Percentiles rank a stretch among this genome's conserved stretches.
phyloP scores from a whole-genome alignment of 2,329 filamentous ascomycete species.

The Tricladium varicosporioides region DNA sequence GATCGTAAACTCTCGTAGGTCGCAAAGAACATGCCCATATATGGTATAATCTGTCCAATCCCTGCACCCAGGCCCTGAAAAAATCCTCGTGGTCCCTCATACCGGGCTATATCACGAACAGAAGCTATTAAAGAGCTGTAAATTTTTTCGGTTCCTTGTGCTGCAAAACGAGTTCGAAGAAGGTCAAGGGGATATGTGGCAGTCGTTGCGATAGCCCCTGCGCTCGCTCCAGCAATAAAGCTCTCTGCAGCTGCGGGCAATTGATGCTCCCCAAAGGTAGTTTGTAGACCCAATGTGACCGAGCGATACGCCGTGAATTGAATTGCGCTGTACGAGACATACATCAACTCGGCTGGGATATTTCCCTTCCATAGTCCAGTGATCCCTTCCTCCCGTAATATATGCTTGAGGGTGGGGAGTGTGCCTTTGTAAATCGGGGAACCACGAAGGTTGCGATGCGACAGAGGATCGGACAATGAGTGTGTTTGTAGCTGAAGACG shows the following conservation, averaged over 20 bases:
- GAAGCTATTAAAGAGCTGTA: constrained; percentile 71
- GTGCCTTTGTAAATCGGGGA: constrained; percentile 70
- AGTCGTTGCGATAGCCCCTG: constrained; percentile 79
- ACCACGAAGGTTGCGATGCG: constrained; percentile 47
- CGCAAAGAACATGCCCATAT: constrained; percentile 96
- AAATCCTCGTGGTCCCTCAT: constrained; percentile 78
- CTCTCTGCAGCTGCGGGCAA: constrained; percentile 70
- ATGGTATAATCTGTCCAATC: constrained; percentile 84
- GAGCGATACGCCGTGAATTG: constrained; percentile 90
- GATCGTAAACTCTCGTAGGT: constrained; percentile 76
- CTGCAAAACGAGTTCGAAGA: constrained; percentile 92
- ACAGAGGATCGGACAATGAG: constrained; percentile 68
- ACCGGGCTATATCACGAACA: constrained; percentile 66
- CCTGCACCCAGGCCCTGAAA: constrained; percentile 84
- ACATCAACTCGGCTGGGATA: constrained; percentile 90
- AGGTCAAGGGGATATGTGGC: constrained; percentile 91
- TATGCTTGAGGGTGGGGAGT: constrained; percentile 70
- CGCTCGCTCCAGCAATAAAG: constrained; percentile 79
- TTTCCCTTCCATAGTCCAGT: constrained; percentile 96
- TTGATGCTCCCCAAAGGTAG: constrained; percentile 34
- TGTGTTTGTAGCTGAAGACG: constrained; percentile 91
- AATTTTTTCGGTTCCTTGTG: constrained; percentile 78
- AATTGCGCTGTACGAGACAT: constrained; percentile 82
- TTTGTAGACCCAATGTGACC: constrained; percentile 61
- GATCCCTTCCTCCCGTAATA: constrained; percentile 77